Conservation (phyloP, 2,329 filamentous ascomycete genomes). For the Akanthomyces uredinophilus region DNA sequence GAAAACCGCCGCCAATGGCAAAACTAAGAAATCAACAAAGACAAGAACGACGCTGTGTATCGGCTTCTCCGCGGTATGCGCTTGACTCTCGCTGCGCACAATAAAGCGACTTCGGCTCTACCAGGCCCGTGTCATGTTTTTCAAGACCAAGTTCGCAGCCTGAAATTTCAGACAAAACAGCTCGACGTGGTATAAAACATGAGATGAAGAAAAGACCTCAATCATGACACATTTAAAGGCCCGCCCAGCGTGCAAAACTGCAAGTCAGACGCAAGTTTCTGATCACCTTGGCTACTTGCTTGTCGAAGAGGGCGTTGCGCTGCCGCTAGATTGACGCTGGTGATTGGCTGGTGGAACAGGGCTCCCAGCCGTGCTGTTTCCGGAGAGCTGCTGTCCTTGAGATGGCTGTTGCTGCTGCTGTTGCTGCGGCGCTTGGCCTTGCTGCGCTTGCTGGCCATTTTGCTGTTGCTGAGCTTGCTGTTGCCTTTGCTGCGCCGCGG, state of each 20-base stretch:
- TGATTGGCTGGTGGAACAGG: slow-evolving; percentile 15
- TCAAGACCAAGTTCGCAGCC: neutral
- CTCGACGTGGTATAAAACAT: neutral
- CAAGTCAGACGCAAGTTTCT: neutral
- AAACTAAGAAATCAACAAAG: neutral
- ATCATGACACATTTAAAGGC: neutral
- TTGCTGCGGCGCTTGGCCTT: slow-evolving; percentile 16
- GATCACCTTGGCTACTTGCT: slow-evolving; percentile 19
- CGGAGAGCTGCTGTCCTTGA: slow-evolving; percentile 11
- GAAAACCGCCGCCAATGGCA: neutral
- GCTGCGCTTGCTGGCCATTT: slow-evolving; percentile 22
- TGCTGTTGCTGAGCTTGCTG: slow-evolving; percentile 17
- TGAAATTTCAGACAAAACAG: neutral
- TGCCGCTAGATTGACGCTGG: slow-evolving; percentile 35
- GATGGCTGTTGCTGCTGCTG: slow-evolving; percentile 16
- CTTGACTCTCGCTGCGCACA: too few species aligned
- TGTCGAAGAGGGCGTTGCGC: slow-evolving; percentile 32
- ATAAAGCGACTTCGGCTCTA: neutral
- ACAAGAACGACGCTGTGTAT: neutral
- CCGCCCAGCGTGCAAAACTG: neutral
- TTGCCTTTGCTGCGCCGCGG: slow-evolving; percentile 22
- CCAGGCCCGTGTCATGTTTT: neutral
- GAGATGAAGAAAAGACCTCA: neutral
- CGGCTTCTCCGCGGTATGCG: neutral
- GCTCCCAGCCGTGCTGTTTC: slow-evolving; percentile 8